These are phyloP conservation scores for Calonectria multiphialidica DNA, from an alignment of 2,329 filamentous ascomycete genomes.

Conservation along the genomic window DNA sequence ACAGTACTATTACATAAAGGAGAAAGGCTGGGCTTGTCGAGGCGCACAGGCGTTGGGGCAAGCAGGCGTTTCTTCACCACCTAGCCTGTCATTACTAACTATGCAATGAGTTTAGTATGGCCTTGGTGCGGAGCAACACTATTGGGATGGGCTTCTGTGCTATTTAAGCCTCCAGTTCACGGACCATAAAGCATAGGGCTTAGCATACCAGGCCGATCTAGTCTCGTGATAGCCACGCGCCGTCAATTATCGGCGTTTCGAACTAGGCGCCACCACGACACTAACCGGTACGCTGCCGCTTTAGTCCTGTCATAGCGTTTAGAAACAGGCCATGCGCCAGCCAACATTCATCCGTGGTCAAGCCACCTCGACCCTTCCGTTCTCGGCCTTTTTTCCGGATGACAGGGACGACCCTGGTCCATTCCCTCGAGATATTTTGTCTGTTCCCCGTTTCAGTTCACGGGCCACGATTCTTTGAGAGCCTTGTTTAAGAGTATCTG, in stretches of 20 bases:
- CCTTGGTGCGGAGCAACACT: not conserved
- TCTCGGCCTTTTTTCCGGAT: not conserved
- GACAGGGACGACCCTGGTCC: not conserved
- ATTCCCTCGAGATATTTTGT: not conserved
- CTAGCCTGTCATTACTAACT: not conserved
- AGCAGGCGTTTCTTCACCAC: not conserved
- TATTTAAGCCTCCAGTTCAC: not conserved
- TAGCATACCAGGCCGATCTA: not conserved
- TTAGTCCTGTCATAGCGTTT: not conserved
- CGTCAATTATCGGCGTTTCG: not conserved
- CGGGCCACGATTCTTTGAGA: not conserved
- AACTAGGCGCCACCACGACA: not conserved
- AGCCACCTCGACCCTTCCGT: not conserved
- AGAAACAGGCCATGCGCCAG: not conserved
- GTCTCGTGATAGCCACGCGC: not conserved
- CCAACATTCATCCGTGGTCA: too few species aligned
- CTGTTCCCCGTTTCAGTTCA: not conserved
- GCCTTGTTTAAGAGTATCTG: not conserved
- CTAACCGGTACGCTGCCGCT: not conserved
- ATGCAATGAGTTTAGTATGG: not conserved
- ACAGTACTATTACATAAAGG: not conserved
- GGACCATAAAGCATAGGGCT: not conserved
- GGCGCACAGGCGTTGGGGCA: not conserved
- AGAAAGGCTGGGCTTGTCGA: not conserved
- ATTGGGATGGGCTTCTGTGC: not conserved